Conservation (phyloP, 768 basidiomycete species). For the Boletus fagicola region DNA sequence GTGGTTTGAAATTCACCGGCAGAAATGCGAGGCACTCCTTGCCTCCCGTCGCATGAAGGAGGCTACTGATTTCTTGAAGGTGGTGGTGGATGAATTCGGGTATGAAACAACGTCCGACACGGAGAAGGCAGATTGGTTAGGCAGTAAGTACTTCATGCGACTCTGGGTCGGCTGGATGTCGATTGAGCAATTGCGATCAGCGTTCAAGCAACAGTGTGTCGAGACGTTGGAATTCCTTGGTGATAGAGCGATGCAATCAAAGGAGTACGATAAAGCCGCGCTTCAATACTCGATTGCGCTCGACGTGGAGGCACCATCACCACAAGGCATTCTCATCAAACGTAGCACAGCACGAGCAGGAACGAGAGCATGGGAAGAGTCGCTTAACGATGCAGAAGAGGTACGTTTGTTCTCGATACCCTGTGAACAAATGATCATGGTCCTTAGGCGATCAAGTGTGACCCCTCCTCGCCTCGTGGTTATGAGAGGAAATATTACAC, state of each 20-base stretch:
- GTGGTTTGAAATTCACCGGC: neutral
- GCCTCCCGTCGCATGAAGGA: neutral
- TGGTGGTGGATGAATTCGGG: neutral
- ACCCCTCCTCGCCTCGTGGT: too few species aligned
- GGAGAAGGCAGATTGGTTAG: too few species aligned
- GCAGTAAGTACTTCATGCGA: too few species aligned
- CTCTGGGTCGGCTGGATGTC: too few species aligned
- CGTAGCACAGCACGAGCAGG: neutral
- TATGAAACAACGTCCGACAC: neutral
- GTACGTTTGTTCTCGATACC: neutral
- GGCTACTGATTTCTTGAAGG: neutral
- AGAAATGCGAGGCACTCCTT: neutral
- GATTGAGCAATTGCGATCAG: too few species aligned
- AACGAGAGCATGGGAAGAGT: neutral
- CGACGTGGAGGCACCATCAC: neutral
- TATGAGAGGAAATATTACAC: too few species aligned
- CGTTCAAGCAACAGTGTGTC: too few species aligned
- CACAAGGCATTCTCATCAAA: neutral
- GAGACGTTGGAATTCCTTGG: too few species aligned
- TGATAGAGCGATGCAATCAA: too few species aligned
- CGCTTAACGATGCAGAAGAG: too few species aligned
- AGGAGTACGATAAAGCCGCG: too few species aligned
- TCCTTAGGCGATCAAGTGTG: too few species aligned
- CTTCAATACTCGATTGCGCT: neutral
- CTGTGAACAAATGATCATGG: neutral